Evolutionary conservation across 1,284 basidiomycete species (phyloP).

Genomic region (Sanguinoderma infundibulare): DNA sequence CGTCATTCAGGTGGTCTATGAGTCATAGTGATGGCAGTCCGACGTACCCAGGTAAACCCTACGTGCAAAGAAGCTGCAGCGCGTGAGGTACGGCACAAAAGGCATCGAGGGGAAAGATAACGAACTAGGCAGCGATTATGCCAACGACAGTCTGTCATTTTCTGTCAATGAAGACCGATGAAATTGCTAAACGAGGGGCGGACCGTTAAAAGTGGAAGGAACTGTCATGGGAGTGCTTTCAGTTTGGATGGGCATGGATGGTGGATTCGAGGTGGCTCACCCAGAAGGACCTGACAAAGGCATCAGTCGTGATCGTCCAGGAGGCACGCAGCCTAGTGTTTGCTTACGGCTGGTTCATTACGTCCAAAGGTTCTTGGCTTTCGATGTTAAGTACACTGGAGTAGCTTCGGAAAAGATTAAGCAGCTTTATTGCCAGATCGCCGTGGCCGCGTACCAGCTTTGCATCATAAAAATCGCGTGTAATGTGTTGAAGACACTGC

Average conservation of each 20-base stretch:
- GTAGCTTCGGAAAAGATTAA: neutral
- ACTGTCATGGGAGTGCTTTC: neutral
- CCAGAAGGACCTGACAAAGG: neutral
- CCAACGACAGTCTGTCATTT: neutral
- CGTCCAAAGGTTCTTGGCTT: too few relatives aligned
- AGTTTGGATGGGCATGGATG: neutral
- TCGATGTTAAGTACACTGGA: neutral
- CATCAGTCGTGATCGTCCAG: neutral
- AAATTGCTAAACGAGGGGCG: neutral
- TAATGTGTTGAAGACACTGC: neutral
- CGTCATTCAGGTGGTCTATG: neutral
- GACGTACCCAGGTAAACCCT: slow-evolving; percentile 3
- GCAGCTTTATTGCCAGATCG: neutral
- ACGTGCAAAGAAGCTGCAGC: slow-evolving; percentile 8
- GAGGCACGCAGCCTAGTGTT: neutral
- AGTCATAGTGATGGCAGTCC: neutral
- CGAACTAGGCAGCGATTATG: neutral
- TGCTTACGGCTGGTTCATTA: neutral
- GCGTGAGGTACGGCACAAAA: neutral
- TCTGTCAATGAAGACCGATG: neutral
- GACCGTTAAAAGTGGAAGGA: neutral
- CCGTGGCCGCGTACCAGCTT: neutral
- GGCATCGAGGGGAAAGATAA: neutral
- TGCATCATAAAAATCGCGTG: neutral
- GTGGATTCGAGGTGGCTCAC: neutral